Evolutionary conservation across 768 basidiomycete genomes (phyloP), one percentile per base, ranked within the genome.

Genomic region (Auriscalpium vulgare): DNA sequence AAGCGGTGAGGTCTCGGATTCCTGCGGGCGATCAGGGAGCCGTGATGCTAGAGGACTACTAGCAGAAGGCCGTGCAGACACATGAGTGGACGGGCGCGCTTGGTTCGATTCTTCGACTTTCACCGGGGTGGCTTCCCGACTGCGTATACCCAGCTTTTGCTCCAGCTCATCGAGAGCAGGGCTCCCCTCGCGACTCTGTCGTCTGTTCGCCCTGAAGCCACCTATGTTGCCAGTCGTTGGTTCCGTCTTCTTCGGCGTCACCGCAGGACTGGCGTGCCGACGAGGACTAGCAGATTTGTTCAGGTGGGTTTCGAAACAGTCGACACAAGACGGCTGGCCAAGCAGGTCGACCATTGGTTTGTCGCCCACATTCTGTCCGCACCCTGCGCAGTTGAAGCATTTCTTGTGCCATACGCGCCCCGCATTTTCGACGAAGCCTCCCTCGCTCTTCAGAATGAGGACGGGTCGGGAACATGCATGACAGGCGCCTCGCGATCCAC

Each of bases 311-410:
- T 90, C 91, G 62, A 93, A 92, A 63, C 91, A 93, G 44, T 85
- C 85, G 8, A 77, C 73, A 62, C 91, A 93, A 44, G 84, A 87
- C 10, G 91, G 91, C 36, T 80, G 78, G 4, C 91, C 91, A 11
- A 89, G 71, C n/a, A 93, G 71, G 67, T 92, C 91, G 36, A 92
- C 85, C 81, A 90, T 83, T 0, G 91, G 91, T 2, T 72, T 71
- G 60, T 85, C 78, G 8, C 88, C 84, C 36, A 92, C 84, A 59
- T 84, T 79, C 70, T 81, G 87, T 67, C 72, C 76, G 65, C 91
- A 93, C 6, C 81, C 83, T 14, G 78, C 74, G 64, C 91, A 93
- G 59, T 75, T 75, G 71, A 91, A 93, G 67, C 91, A 93, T 47
- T 73, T 76, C 68, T 85, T 88, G 65, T 93, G 91, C 90, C 91